Percentiles rank a stretch among this genome's conserved stretches.
These are phyloP conservation scores for Mortierella sp. DNA, from an alignment of 371 early-diverging fungal species.

Conservation along the genomic window DNA sequence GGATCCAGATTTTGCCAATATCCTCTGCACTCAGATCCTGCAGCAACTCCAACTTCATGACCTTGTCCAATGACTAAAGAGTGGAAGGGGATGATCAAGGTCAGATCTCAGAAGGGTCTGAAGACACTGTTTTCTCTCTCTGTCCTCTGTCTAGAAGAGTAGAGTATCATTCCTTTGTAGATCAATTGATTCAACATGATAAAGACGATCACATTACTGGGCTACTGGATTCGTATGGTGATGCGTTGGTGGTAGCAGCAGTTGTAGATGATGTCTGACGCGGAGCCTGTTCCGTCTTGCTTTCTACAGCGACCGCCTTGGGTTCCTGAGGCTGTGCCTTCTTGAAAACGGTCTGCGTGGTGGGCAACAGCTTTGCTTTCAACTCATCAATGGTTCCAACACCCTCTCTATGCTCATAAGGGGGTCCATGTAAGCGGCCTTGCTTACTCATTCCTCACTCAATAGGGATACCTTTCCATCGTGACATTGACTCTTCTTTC, in stretches of 20 bases:
- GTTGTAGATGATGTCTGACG: not conserved
- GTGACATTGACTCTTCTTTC: not conserved
- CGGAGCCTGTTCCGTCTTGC: not conserved
- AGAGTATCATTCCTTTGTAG: conserved; percentile 7
- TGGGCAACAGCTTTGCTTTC: conserved; percentile 57
- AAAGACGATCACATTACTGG: conserved; percentile 5
- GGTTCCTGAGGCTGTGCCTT: conserved; percentile 18
- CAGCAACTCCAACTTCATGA: conserved; percentile 80
- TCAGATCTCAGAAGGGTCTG: not conserved
- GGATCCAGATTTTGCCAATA: conserved; percentile 85
- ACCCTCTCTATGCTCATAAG: conserved; percentile 45
- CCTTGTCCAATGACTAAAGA: conserved; percentile 75
- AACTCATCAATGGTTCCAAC: conserved; percentile 62
- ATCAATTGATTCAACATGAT: not conserved
- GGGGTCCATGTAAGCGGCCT: not conserved
- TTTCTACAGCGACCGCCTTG: not conserved
- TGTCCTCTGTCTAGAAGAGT: not conserved
- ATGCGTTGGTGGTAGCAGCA: not conserved
- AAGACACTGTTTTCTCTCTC: too few species aligned
- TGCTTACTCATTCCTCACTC: too few species aligned
- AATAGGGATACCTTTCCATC: not conserved
- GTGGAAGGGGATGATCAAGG: not conserved
- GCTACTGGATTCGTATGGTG: conserved; percentile 4
- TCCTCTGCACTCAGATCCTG: conserved; percentile 70
- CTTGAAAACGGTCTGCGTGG: conserved; percentile 44